Conservation (phyloP, 371 early-diverging fungal species). For the Mucor irregularis region DNA sequence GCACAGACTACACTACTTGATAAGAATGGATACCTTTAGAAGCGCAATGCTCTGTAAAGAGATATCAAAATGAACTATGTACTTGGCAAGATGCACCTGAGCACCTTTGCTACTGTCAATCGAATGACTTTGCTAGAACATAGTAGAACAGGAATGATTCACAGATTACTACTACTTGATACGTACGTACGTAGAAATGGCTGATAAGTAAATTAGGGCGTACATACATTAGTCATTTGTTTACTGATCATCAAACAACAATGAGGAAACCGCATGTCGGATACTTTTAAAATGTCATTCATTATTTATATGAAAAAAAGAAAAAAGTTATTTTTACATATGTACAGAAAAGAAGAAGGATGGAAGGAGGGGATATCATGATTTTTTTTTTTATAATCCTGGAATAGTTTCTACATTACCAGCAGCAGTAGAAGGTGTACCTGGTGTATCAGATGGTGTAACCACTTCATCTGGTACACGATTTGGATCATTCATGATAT, state of each 20-base stretch:
- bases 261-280: neutral
- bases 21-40: no score
- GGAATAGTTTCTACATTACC: constrained; percentile 1
- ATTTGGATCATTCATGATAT: constrained; percentile 32
- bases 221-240: no score
- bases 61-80: no score
- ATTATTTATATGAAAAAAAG: neutral
- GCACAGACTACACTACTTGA: no score
- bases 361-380: no score
- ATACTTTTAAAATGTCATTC: constrained; percentile 3
- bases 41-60: no score
- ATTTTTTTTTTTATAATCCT: neutral
- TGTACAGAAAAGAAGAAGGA: no score
- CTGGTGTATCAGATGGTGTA: constrained; percentile 3
- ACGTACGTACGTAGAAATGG: no score
- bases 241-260: neutral
- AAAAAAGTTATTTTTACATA: neutral
- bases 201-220: no score
- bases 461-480: neutral
- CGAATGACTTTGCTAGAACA: no score
- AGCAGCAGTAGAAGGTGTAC: constrained; percentile 2
- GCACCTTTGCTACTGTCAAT: neutral
- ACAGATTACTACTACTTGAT: no score
- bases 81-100: neutral
- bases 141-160: no score